A percentile compares a stretch with the other conserved stretches of the same genome.
Conservation (phyloP, 73 alveolate genomes). For the Tetrahymena thermophila region DNA sequence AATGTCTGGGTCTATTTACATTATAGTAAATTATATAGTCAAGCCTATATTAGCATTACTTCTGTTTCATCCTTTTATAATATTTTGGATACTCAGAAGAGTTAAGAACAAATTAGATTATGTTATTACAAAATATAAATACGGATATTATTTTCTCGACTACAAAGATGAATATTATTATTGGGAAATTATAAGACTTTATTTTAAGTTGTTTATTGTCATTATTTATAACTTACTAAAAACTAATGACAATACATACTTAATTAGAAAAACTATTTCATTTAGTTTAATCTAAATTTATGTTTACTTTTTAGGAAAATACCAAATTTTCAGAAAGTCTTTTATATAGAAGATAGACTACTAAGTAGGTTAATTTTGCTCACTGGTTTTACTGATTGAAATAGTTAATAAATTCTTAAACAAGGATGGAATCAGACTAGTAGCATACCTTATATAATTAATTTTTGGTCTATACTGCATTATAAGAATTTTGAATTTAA, state of each 20-base stretch:
- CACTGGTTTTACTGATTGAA: neutral
- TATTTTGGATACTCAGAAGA: neutral
- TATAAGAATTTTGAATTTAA: neutral
- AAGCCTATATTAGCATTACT: neutral
- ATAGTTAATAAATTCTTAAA: neutral
- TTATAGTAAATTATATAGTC: neutral
- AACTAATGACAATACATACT: neutral
- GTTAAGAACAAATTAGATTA: neutral
- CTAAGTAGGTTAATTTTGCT: neutral
- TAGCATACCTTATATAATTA: neutral
- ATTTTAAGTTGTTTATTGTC: neutral
- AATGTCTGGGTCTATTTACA: neutral
- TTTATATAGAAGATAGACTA: neutral
- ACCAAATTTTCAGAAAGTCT: neutral
- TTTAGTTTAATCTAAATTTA: neutral
- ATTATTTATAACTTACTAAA: neutral
- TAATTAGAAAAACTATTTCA: neutral
- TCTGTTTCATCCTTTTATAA: neutral
- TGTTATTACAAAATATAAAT: neutral
- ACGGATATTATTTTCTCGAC: neutral
- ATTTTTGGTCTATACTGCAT: neutral
- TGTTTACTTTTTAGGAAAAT: neutral
- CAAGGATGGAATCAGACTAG: neutral
- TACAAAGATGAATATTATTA: neutral
- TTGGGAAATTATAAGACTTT: neutral